Conservation (phyloP, 2,329 filamentous ascomycete genomes). For the Pyrenochaeta sp. region DNA sequence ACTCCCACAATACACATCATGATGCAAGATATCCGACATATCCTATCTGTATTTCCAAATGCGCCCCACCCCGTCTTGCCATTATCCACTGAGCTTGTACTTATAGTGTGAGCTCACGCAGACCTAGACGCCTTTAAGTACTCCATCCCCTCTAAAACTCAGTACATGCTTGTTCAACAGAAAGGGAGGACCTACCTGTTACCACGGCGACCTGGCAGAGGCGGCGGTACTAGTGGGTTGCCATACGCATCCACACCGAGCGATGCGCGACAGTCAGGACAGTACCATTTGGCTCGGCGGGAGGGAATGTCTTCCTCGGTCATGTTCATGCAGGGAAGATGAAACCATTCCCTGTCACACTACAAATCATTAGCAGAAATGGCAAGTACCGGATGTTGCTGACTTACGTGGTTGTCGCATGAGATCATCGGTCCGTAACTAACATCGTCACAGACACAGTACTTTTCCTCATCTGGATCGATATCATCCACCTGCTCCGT, state of each 20-base stretch:
- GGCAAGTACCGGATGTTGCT: neutral
- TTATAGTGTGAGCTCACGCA: conserved; percentile 8
- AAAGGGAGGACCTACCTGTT: conserved; percentile 43
- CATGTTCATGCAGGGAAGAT: conserved; percentile 78
- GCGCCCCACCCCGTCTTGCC: neutral
- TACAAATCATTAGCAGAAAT: conserved; percentile 47
- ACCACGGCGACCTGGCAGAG: conserved; percentile 42
- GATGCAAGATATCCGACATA: neutral
- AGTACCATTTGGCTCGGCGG: conserved; percentile 84
- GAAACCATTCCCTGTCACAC: conserved; percentile 87
- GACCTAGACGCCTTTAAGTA: conserved; percentile 33
- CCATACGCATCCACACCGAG: conserved; percentile 44
- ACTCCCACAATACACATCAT: neutral
- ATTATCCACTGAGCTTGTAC: neutral
- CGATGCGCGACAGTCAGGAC: conserved; percentile 69
- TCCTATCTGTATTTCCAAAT: neutral
- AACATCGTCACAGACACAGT: conserved; percentile 81
- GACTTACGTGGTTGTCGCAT: conserved; percentile 75
- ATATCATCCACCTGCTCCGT: conserved; percentile 57
- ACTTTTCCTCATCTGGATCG: conserved; percentile 77
- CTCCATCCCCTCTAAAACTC: conserved; percentile 46
- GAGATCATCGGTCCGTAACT: conserved; percentile 85
- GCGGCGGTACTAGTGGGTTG: conserved; percentile 42
- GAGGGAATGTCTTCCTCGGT: conserved; percentile 67
- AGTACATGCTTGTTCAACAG: conserved; percentile 32